Evolutionary conservation across 2,329 filamentous ascomycete species (phyloP), one percentile per base, ranked within the genome.

Genomic region (Ascochyta koolunga): DNA sequence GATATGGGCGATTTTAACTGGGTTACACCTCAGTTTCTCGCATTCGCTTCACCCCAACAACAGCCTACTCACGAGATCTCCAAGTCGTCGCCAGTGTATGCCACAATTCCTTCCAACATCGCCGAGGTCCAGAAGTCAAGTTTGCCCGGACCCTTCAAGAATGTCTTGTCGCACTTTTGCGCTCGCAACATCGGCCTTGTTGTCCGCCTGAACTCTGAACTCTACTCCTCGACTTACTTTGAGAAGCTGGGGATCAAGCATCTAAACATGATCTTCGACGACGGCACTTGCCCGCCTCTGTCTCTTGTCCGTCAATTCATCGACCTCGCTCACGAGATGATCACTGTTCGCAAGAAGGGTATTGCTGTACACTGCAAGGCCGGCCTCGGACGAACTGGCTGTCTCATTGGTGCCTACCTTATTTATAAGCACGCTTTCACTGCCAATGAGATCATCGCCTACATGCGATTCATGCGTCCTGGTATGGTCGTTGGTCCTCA

Each of bases 1-100:
- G 95, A 99, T 74, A 92, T 97, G 81, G 95, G 95, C 60, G 95
- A 99, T 78, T 99, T 99, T 88, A 99, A 99, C 84, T 99, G 95
- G 95, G 85, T 99, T 54, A 96, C 93, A 5, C 93, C 93, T 8
- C 82, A 93, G 70, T 99, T 99, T 79, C 84, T 99, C 45, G 95
- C 95, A 19, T 98, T 99, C 74, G 95, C 95, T 38, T 98, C 93
- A 18, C 95, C 95, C 10, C 92, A 98, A 76, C 88, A 93, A 68
- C 82, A 85, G 51, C 90, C 92, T 5, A 85, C 89, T 11, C 83
- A 86, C 50, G 87, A 89, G 59, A 87, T 96, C 51, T 82, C 87
- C 8, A 82, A 86, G 52, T 86, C 84, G 35, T 90, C 91, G 6
- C 88, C 92, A 13, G 80, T 88, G 60, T 96, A 88, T 76, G 83